A percentile compares a stretch with the other conserved stretches of the same genome.
Evolutionary conservation across 2,329 filamentous ascomycete species (phyloP).

Genomic region (Fulvia fulva): DNA sequence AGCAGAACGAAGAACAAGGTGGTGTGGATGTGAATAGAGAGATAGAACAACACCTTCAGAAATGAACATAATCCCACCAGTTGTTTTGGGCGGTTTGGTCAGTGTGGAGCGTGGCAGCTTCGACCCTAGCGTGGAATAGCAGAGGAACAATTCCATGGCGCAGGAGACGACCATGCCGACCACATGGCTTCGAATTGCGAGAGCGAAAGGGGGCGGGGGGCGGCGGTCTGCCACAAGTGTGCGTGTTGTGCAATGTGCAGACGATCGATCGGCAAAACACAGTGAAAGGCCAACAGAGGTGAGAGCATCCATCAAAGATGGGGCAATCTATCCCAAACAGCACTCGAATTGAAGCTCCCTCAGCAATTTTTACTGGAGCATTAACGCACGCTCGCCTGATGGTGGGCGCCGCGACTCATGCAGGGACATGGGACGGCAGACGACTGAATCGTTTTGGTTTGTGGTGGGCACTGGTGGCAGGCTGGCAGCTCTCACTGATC

Average conservation of each 20-base stretch:
- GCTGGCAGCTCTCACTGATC: neutral
- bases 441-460: neutral
- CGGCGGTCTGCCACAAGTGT: too few species aligned
- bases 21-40: too few species aligned
- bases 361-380: neutral
- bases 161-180: neutral
- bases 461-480: neutral
- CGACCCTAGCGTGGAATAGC: neutral
- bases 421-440: neutral
- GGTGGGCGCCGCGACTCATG: neutral
- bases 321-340: neutral
- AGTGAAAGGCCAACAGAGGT: too few species aligned
- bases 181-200: neutral
- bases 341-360: neutral
- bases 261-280: too few species aligned
- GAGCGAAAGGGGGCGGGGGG: neutral
- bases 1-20: too few species aligned
- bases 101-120: too few species aligned
- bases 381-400: neutral
- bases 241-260: too few species aligned
- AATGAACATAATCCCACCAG: too few species aligned
- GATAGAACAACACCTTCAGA: too few species aligned
- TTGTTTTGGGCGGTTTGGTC: too few species aligned
- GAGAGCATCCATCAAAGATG: neutral
- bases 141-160: neutral